Base-by-base conservation (phyloP, 2,329 filamentous ascomycete species). In the Penicillium sp. region DNA sequence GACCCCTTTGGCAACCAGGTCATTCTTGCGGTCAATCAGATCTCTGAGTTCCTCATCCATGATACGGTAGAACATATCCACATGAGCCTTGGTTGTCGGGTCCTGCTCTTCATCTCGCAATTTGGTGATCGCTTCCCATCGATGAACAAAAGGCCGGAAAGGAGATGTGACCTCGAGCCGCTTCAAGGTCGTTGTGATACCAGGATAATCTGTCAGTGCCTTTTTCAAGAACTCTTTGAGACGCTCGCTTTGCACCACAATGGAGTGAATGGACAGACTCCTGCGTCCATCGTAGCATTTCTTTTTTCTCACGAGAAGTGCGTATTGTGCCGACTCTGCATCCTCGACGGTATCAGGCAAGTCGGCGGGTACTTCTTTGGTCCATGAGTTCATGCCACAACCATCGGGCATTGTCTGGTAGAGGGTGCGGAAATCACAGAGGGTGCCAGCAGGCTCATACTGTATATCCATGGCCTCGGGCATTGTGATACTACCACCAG, bases 81-180 rank as follows among this genome's bases (percentile, higher is more conserved):
- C 59, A 54, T 81, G 76, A 28, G 72, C 65, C 40, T 70, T 74
- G 2, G 74, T 75, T 17, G 61, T 65, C 3, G 63, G 57, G 15
- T 80, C 75, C 2, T 67, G 60, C 7, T 71, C 57, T 29, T 72
- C 69, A 9, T 74, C 61, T 38, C 72, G 66, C 22, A 72, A 71
- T 4, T 67, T 61, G 9, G 63, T 57, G 33, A 82, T 72, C 6
- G 69, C 59, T 1, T 72, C 68, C 81, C 82, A 87, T 29, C 83
- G 76, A 64, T 87, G 82, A 35, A 85, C 78, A 43, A 87, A 79
- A 0, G 80, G 78, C 56, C 78, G 70, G 53, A 85, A 86, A 0
- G 80, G 80, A 0, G 75, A 76, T 7, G 68, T 63, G 53, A 87
- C 84, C 48, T 79, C 77, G 2, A 86, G 70, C 1, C 79, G 74